These are phyloP conservation scores for Saprolegnia parasitica DNA, from an alignment of 352 stramenopile genomes.

Conservation along the genomic window DNA sequence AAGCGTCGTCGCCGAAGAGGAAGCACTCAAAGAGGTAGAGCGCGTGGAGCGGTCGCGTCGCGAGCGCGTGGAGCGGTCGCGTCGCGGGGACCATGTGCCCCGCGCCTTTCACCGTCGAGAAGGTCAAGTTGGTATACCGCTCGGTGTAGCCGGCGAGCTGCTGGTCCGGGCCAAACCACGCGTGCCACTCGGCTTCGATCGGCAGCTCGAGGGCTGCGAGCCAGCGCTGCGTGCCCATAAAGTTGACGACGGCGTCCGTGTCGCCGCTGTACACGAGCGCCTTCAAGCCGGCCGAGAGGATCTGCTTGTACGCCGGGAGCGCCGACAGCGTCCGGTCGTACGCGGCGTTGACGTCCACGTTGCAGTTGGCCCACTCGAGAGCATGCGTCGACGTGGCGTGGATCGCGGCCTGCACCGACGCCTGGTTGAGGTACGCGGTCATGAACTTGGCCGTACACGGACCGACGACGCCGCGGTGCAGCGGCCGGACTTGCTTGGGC, in stretches of 20 bases:
- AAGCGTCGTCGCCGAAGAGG: conserved; percentile 33
- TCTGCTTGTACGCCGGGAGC: conserved; percentile 51
- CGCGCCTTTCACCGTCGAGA: conserved; percentile 55
- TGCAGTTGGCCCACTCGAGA: conserved; percentile 51
- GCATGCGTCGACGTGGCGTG: conserved; percentile 42
- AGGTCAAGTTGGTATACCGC: conserved; percentile 39
- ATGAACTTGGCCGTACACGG: background rate
- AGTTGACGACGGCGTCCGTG: conserved; percentile 22
- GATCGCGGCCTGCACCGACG: conserved; percentile 48
- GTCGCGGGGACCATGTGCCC: conserved; percentile 49
- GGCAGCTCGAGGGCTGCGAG: background rate
- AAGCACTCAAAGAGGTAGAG: conserved; percentile 30
- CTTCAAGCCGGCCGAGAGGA: conserved; percentile 34
- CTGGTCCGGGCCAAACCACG: conserved; percentile 15
- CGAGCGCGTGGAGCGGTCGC: conserved; percentile 5
- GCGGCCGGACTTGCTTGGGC: background rate
- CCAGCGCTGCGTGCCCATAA: conserved; percentile 16
- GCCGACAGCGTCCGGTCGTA: conserved; percentile 46
- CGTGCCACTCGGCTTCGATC: background rate
- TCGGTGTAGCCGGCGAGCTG: conserved; percentile 47
- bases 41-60: conserved; percentile 10
- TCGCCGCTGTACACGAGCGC: conserved; percentile 14
- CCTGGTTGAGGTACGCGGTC: conserved; percentile 46
- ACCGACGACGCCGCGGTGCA: conserved; percentile 30
- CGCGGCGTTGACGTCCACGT: conserved; percentile 39